Conservation (phyloP, 2,329 filamentous ascomycete genomes). For the Pseudopyricularia javanii region DNA sequence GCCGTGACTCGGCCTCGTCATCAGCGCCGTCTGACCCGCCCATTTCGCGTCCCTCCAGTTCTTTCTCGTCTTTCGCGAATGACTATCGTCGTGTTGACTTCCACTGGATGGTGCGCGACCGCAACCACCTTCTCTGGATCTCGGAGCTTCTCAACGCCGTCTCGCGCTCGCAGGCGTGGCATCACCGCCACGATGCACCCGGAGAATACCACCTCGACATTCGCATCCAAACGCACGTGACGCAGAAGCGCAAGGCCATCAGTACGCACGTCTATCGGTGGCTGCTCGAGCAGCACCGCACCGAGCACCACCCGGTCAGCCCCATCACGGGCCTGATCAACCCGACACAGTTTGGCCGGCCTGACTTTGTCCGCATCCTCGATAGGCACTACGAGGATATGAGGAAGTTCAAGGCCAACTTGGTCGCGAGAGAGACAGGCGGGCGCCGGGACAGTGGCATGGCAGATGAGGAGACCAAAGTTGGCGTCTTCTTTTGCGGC, state of each 20-base stretch:
- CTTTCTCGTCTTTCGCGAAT: conserved; percentile 14
- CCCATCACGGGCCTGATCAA: conserved; percentile 68
- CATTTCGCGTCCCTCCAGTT: background rate
- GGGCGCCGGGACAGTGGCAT: background rate
- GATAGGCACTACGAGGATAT: conserved; percentile 42
- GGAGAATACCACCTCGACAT: conserved; percentile 31
- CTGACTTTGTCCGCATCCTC: conserved; percentile 53
- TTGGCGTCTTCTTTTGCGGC: conserved; percentile 46
- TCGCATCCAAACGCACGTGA: conserved; percentile 43
- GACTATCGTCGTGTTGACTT: conserved; percentile 41
- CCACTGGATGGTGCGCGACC: conserved; percentile 47
- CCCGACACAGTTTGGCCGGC: conserved; percentile 74
- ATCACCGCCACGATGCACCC: conserved; percentile 19
- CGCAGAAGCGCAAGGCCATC: conserved; percentile 39
- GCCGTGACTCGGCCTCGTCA: background rate
- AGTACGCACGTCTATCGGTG: conserved; percentile 41
- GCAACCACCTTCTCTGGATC: conserved; percentile 44
- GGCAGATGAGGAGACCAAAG: conserved; percentile 25
- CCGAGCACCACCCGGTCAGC: conserved; percentile 34
- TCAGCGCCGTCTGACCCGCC: background rate
- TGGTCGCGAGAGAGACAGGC: conserved; percentile 1
- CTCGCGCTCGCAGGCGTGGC: conserved; percentile 22
- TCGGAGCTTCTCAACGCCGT: conserved; percentile 41
- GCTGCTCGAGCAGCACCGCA: conserved; percentile 43
- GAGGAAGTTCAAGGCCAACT: conserved; percentile 15